Conservation (phyloP, 768 basidiomycete species). For the Leccinum rimulosum region DNA sequence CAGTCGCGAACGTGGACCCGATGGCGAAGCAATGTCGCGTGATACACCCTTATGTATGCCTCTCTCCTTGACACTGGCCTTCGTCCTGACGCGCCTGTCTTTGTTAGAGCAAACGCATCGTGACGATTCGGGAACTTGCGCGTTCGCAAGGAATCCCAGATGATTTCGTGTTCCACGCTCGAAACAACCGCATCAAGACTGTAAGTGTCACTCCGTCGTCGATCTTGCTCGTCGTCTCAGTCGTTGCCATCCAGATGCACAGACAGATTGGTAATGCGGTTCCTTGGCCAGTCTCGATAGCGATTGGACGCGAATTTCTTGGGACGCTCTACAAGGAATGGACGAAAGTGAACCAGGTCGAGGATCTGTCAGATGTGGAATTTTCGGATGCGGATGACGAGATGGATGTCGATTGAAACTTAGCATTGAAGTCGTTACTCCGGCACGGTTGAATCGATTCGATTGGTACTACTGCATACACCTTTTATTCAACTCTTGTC, state of each 20-base stretch:
- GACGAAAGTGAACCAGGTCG: constrained; percentile 31
- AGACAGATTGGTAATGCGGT: constrained; percentile 83
- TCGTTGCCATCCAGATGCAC: constrained; percentile 53
- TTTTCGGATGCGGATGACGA: constrained; percentile 14
- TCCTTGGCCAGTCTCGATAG: constrained; percentile 60
- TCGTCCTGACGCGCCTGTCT: neutral
- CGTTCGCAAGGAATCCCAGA: constrained; percentile 84
- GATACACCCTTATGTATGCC: constrained; percentile 60
- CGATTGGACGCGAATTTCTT: constrained; percentile 63
- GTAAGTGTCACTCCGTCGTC: constrained; percentile 38
- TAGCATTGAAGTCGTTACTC: neutral
- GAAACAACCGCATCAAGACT: constrained; percentile 53
- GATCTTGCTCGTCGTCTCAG: neutral
- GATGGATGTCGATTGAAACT: constrained; percentile 34
- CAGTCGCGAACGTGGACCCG: constrained; percentile 75
- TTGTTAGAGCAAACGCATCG: constrained; percentile 60
- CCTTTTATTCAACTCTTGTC: too few species aligned
- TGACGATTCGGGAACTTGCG: constrained; percentile 75
- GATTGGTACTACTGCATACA: too few species aligned
- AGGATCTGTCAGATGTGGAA: constrained; percentile 31
- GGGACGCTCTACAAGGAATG: constrained; percentile 52
- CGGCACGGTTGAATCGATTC: neutral
- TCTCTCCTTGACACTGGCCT: neutral
- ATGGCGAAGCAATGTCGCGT: constrained; percentile 75
- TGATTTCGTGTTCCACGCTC: constrained; percentile 58